Conservation (phyloP, 495 filamentous ascomycete genomes). For the Astrocystis sublimbata region DNA sequence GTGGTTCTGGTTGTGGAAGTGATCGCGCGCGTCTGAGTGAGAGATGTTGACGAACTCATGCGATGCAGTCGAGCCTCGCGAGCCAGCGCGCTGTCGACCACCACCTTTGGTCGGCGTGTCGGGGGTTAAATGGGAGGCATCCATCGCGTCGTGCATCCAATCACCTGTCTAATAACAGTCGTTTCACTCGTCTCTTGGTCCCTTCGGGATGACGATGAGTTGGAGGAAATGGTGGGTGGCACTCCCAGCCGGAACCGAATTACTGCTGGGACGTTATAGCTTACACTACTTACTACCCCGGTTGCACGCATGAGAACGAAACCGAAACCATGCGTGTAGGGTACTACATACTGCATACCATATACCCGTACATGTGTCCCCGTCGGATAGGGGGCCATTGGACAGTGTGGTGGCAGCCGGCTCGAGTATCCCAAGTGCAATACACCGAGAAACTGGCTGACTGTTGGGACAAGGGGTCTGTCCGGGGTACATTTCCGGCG, state of each 20-base stretch:
- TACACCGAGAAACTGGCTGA: too few species aligned
- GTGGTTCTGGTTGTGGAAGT: too few species aligned
- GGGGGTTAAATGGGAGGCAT: conserved; percentile 19
- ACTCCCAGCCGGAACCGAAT: too few species aligned
- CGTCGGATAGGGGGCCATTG: neutral
- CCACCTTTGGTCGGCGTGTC: neutral
- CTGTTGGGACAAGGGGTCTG: neutral
- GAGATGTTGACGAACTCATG: neutral
- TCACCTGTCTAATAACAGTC: neutral
- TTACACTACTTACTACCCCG: too few species aligned
- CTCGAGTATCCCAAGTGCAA: neutral
- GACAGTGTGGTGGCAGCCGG: neutral
- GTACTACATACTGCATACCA: too few species aligned
- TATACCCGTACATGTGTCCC: too few species aligned
- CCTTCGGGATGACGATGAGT: too few species aligned
- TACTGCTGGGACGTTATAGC: too few species aligned
- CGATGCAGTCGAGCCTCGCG: conserved; percentile 14
- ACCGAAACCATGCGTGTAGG: neutral
- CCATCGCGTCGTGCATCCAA: too few species aligned
- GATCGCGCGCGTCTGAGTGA: too few species aligned
- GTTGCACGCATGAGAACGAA: neutral
- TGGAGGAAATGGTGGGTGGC: too few species aligned
- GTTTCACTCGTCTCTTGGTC: too few species aligned
- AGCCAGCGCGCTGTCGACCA: neutral
- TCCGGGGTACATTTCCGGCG: neutral